phyloP scores from a whole-genome alignment of 2,329 filamentous ascomycete genomes.

The Monosporascus ibericus region DNA sequence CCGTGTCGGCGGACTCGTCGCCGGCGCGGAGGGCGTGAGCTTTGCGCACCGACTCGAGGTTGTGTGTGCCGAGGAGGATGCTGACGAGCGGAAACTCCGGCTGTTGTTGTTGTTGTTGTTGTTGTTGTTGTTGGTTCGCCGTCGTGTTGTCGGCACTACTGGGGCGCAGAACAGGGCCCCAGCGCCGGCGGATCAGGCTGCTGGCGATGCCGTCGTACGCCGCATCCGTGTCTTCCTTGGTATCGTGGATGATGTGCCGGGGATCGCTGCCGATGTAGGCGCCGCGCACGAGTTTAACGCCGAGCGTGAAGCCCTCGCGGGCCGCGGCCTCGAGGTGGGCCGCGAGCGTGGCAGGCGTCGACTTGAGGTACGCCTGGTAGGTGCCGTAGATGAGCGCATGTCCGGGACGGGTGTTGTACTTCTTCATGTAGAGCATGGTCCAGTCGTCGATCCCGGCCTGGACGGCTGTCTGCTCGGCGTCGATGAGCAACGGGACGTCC shows the following conservation, averaged over 20 bases:
- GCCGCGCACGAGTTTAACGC: slow-evolving; percentile 70
- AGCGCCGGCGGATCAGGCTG: slow-evolving; percentile 59
- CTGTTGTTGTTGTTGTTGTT: slow-evolving; percentile 28
- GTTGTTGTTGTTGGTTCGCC: slow-evolving; percentile 27
- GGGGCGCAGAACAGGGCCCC: slow-evolving; percentile 46
- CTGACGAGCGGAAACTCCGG: slow-evolving; percentile 49
- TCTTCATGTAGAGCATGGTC: slow-evolving; percentile 69
- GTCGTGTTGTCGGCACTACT: too few relatives aligned
- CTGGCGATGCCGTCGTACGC: slow-evolving; percentile 68
- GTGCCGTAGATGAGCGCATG: slow-evolving; percentile 72
- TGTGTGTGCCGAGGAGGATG: slow-evolving; percentile 78
- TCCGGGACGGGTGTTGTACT: slow-evolving; percentile 60
- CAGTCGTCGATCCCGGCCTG: slow-evolving; percentile 77
- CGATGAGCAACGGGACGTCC: slow-evolving; percentile 70
- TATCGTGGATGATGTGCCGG: slow-evolving; percentile 63
- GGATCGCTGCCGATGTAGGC: slow-evolving; percentile 69
- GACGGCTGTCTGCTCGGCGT: slow-evolving; percentile 76
- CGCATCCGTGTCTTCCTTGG: slow-evolving; percentile 63
- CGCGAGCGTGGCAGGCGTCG: slow-evolving; percentile 49
- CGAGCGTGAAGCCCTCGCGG: slow-evolving; percentile 57
- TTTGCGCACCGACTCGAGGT: slow-evolving; percentile 61
- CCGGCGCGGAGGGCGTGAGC: slow-evolving; percentile 46
- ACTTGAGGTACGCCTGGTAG: slow-evolving; percentile 72
- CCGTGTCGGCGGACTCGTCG: slow-evolving; percentile 32
- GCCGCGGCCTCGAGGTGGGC: slow-evolving; percentile 54